A percentile compares a stretch with the other conserved stretches of the same genome.
phyloP scores from a whole-genome alignment of 257 asterid species.

The Fraxinus pennsylvanica region DNA sequence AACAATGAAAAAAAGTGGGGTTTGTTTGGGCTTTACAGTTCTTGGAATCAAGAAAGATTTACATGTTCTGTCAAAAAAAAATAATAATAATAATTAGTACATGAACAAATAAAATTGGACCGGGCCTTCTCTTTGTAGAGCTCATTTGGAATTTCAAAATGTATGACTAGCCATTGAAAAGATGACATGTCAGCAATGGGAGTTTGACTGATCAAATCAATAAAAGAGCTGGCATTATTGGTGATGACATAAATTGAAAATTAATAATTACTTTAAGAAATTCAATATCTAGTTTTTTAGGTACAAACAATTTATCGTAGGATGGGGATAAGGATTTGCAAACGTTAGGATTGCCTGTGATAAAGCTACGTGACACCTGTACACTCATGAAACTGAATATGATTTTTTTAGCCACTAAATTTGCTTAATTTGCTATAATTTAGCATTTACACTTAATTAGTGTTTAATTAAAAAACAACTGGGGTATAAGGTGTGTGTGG shows the following conservation, averaged over 20 bases:
- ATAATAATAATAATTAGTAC: too few species aligned
- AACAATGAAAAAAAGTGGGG: conserved; percentile 13
- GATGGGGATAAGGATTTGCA: not conserved
- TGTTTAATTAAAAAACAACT: not conserved
- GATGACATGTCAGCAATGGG: conserved; percentile 26
- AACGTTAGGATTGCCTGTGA: conserved; percentile 10
- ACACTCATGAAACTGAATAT: conserved; percentile 15
- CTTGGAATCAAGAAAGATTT: conserved; percentile 21
- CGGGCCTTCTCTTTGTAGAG: conserved; percentile 6
- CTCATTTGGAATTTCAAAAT: conserved; percentile 24
- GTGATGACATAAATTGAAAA: conserved; percentile 30
- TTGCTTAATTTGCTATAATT: not conserved
- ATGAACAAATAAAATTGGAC: not conserved
- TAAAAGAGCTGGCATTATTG: conserved; percentile 34
- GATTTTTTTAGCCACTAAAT: conserved; percentile 20
- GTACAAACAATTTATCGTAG: not conserved
- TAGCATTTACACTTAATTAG: not conserved
- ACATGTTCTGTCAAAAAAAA: too few species aligned
- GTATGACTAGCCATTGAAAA: conserved; percentile 31
- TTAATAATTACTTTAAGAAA: conserved; percentile 33
- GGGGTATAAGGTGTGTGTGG: too few species aligned
- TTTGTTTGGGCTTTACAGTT: conserved; percentile 24
- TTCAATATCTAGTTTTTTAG: conserved; percentile 12
- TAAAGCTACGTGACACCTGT: conserved; percentile 20
- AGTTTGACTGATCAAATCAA: conserved; percentile 36